phyloP scores from a whole-genome alignment of 2,329 filamentous ascomycete genomes.

The Ophiocordyceps robertsii region DNA sequence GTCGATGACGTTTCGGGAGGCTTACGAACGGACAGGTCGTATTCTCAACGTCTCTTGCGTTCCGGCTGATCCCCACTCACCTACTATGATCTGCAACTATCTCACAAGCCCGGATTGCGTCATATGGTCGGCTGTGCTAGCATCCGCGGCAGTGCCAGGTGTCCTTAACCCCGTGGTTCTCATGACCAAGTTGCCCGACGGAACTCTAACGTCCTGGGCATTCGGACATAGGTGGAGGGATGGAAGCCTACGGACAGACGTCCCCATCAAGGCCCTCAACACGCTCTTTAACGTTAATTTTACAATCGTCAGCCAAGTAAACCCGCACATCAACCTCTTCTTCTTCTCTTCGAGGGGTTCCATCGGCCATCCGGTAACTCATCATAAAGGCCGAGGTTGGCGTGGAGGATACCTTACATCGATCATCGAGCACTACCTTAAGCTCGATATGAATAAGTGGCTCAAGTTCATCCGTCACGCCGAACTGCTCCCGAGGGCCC shows the following conservation, averaged over 20 bases:
- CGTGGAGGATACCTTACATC: constrained; percentile 88
- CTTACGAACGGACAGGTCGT: constrained; percentile 83
- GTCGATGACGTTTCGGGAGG: constrained; percentile 87
- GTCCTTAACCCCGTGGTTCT: constrained; percentile 93
- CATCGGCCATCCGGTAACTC: constrained; percentile 89
- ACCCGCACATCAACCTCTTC: constrained; percentile 96
- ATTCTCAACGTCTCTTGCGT: constrained; percentile 95
- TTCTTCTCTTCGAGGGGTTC: constrained; percentile 93
- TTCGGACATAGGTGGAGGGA: constrained; percentile 99
- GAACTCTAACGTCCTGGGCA: constrained; percentile 72
- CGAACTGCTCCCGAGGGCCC: constrained; percentile 75
- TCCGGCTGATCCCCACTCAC: constrained; percentile 91
- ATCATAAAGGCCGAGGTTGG: constrained; percentile 88
- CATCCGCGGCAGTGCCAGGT: constrained; percentile 88
- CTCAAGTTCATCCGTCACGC: constrained; percentile 86
- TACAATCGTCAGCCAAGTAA: constrained; percentile 77
- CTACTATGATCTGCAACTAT: constrained; percentile 86
- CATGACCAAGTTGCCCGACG: constrained; percentile 72
- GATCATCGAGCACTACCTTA: constrained; percentile 86
- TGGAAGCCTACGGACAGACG: constrained; percentile 84
- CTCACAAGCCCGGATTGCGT: constrained; percentile 92
- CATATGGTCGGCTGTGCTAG: constrained; percentile 93
- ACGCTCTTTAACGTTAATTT: constrained; percentile 98
- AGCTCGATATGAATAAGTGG: constrained; percentile 95
- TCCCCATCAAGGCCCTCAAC: constrained; percentile 86